phyloP scores from a whole-genome alignment of 306 rosid genomes.

The Rosa multiflora region DNA sequence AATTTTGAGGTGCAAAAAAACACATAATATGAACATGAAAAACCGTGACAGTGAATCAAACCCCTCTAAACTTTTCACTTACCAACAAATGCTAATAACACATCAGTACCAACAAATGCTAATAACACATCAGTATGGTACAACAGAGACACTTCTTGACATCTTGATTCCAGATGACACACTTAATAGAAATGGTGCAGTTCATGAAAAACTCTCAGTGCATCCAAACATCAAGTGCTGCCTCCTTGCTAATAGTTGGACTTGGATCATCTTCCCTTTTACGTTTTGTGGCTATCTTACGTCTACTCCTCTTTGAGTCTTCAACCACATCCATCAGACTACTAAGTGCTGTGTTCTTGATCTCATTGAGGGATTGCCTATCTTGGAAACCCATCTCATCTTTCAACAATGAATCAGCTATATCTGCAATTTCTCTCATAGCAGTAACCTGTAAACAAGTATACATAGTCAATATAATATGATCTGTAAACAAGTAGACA shows the following conservation, averaged over 20 bases:
- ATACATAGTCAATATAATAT: neutral
- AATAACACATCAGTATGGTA: neutral
- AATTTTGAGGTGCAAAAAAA: neutral
- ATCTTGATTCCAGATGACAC: neutral
- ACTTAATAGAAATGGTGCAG: neutral
- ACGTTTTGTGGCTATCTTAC: constrained; percentile 55
- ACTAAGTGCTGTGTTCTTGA: constrained; percentile 45
- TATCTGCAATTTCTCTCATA: constrained; percentile 62
- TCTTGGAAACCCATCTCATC: constrained; percentile 68
- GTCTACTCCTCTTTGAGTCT: constrained; percentile 47
- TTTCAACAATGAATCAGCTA: constrained; percentile 50
- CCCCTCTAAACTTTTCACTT: neutral
- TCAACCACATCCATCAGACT: constrained; percentile 55
- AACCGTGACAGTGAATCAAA: neutral
- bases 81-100: neutral
- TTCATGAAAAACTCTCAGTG: neutral
- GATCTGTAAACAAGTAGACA: constrained; percentile 9
- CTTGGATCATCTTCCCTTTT: constrained; percentile 39
- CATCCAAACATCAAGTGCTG: neutral
- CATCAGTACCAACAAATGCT: neutral
- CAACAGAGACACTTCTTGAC: neutral
- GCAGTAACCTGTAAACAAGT: constrained; percentile 48
- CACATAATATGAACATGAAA: neutral
- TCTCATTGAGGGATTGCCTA: constrained; percentile 49
- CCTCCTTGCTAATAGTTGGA: neutral